Percentiles rank a stretch among this genome's conserved stretches.
Conservation (phyloP, 2,329 filamentous ascomycete species). For the Fonsecaea erecta region DNA sequence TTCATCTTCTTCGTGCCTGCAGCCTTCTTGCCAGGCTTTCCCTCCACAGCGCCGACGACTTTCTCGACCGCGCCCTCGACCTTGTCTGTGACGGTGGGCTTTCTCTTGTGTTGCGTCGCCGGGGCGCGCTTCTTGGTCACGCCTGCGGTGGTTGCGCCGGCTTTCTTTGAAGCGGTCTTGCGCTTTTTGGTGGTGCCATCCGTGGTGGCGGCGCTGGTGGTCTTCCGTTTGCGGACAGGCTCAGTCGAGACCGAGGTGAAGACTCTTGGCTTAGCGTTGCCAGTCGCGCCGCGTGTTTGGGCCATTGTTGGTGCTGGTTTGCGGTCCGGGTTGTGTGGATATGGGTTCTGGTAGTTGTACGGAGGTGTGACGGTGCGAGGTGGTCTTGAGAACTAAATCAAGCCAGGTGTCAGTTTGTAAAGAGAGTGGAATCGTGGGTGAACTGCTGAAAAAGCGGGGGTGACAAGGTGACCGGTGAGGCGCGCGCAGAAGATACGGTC, state of each 20-base stretch:
- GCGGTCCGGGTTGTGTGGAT: slow-evolving; percentile 3
- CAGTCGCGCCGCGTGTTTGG: slow-evolving; percentile 40
- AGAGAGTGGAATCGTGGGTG: slow-evolving; percentile 5
- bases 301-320: slow-evolving; percentile 35
- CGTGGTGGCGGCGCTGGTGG: slow-evolving; percentile 19
- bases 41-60: slow-evolving; percentile 36
- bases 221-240: slow-evolving; percentile 35
- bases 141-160: slow-evolving; percentile 13
- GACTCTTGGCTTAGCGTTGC: slow-evolving; percentile 39
- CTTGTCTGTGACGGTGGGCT: slow-evolving; percentile 41
- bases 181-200: slow-evolving; percentile 28
- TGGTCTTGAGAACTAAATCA: not conserved
- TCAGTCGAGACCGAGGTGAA: slow-evolving; percentile 33
- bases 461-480: slow-evolving; percentile 1
- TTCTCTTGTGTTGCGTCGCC: slow-evolving; percentile 34
- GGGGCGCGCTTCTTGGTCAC: slow-evolving; percentile 35
- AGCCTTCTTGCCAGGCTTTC: slow-evolving; percentile 48
- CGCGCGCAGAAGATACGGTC: slow-evolving; percentile 18
- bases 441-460: slow-evolving; percentile 22
- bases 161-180: slow-evolving; percentile 17
- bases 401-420: slow-evolving; percentile 21
- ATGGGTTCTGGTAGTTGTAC: not conserved
- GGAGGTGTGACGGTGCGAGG: not conserved
- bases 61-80: slow-evolving; percentile 42
- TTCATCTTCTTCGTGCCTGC: slow-evolving; percentile 46